Conservation (phyloP, 345 rosid genomes). For the Turritis glabra region DNA sequence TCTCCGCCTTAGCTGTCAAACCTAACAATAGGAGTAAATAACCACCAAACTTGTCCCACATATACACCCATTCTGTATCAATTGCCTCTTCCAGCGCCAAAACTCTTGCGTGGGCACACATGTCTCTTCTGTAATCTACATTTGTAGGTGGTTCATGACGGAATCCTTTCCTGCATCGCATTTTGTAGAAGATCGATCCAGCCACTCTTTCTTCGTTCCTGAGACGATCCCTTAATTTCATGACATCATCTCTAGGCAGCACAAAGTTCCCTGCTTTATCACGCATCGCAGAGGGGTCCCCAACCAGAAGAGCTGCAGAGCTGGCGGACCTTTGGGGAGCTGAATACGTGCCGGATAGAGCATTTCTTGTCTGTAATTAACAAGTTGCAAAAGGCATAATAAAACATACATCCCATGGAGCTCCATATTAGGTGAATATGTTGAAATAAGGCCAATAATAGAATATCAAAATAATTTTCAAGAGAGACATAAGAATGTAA, state of each 20-base stretch:
- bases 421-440: conserved; percentile 6
- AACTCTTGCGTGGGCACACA: conserved; percentile 98
- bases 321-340: conserved; percentile 99
- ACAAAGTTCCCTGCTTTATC: conserved; percentile 96
- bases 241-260: conserved; percentile 99
- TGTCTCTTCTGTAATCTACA: conserved; percentile 87
- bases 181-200: conserved; percentile 70
- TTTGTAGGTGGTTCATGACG: conserved; percentile 59
- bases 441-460: conserved; percentile 14
- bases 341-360: conserved; percentile 96
- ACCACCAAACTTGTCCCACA: conserved; percentile 99
- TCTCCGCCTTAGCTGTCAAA: conserved; percentile 96
- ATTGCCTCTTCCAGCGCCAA: conserved; percentile 98
- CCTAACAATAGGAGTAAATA: conserved; percentile 93
- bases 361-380: conserved; percentile 87
- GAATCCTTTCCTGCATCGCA: conserved; percentile 61
- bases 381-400: conserved; percentile 6
- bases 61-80: conserved; percentile 99
- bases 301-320: conserved; percentile 96
- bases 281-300: conserved; percentile 90
- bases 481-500: conserved; percentile 21
- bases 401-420: conserved; percentile 15
- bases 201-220: conserved; percentile 88
- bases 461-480: background rate
- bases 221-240: conserved; percentile 95